These are phyloP conservation scores for Colletotrichum sp. DNA, from an alignment of 2,329 filamentous ascomycete genomes.

Conservation along the genomic window DNA sequence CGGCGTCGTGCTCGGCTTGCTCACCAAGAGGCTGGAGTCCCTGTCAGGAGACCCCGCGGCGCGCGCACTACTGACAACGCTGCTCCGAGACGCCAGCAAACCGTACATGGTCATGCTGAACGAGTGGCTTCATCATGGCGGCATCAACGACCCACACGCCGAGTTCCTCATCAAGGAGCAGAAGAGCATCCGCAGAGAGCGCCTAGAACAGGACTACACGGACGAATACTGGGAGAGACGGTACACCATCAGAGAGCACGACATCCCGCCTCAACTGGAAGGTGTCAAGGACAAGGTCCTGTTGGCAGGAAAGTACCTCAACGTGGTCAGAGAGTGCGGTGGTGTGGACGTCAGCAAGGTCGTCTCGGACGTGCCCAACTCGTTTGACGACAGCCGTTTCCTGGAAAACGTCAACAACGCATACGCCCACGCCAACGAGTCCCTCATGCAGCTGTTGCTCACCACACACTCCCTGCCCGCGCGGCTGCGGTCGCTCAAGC, in stretches of 20 bases:
- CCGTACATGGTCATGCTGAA: constrained; percentile 99
- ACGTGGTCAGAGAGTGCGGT: constrained; percentile 95
- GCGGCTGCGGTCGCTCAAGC: constrained; percentile 87
- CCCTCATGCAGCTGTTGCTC: constrained; percentile 85
- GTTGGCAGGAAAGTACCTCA: constrained; percentile 95
- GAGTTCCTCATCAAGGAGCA: constrained; percentile 97
- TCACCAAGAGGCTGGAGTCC: constrained; percentile 83
- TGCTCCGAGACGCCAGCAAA: constrained; percentile 86
- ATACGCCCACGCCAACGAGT: constrained; percentile 94
- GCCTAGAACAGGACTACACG: constrained; percentile 93
- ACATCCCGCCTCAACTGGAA: constrained; percentile 90
- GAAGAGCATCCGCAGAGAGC: constrained; percentile 90
- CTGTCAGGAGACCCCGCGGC: constrained; percentile 95
- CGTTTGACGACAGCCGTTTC: constrained; percentile 91
- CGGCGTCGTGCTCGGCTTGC: constrained; percentile 88
- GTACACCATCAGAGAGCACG: constrained; percentile 90
- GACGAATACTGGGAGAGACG: constrained; percentile 99
- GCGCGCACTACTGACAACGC: constrained; percentile 76
- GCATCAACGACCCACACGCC: constrained; percentile 89
- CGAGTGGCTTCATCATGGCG: constrained; percentile 96
- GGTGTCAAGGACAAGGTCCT: constrained; percentile 93
- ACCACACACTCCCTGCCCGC: constrained; percentile 92
- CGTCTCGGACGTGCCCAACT: constrained; percentile 85
- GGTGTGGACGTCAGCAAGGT: constrained; percentile 93
- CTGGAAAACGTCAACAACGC: constrained; percentile 95